Evolutionary conservation across 1,284 basidiomycete genomes (phyloP).

Genomic region (Ustilago hordei): DNA sequence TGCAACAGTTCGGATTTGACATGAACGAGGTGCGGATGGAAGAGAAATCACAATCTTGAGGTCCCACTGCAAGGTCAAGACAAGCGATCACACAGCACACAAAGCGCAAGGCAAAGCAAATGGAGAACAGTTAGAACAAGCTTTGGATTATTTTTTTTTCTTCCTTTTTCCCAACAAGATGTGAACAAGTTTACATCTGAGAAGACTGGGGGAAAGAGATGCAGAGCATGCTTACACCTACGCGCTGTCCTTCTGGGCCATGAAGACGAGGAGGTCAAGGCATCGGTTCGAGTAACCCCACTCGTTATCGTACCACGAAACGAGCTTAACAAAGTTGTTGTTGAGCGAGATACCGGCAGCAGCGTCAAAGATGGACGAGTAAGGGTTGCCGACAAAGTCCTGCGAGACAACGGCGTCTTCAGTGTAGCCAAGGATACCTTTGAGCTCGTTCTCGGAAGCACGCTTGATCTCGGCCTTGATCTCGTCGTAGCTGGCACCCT

Average conservation of each 20-base stretch:
- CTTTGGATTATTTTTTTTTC: neutral
- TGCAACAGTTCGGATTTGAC: neutral
- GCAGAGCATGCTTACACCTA: slow-evolving; percentile 49
- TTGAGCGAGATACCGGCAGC: slow-evolving; percentile 92
- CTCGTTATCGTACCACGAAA: slow-evolving; percentile 86
- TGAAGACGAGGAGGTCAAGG: slow-evolving; percentile 86
- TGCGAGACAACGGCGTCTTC: slow-evolving; percentile 90
- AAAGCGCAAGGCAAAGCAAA: neutral
- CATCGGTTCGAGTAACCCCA: slow-evolving; percentile 97
- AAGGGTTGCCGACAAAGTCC: slow-evolving; percentile 77
- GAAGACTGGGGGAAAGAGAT: slow-evolving; percentile 7
- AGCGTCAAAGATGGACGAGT: slow-evolving; percentile 77
- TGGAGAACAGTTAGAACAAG: slow-evolving; percentile 8
- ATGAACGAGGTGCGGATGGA: neutral
- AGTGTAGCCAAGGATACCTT: slow-evolving; percentile 93
- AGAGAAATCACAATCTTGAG: slow-evolving; percentile 14
- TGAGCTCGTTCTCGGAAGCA: slow-evolving; percentile 78
- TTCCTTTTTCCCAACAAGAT: neutral
- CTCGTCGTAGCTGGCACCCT: slow-evolving; percentile 81
- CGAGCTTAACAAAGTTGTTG: slow-evolving; percentile 93
- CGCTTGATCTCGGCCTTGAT: slow-evolving; percentile 90
- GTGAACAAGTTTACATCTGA: neutral
- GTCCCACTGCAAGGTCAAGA: slow-evolving; percentile 7
- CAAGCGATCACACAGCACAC: neutral
- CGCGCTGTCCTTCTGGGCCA: slow-evolving; percentile 75